A percentile compares a stretch with the other conserved stretches of the same genome.
Evolutionary conservation across 495 filamentous ascomycete species (phyloP).

Genomic region (Lasiosphaeria hispida): DNA sequence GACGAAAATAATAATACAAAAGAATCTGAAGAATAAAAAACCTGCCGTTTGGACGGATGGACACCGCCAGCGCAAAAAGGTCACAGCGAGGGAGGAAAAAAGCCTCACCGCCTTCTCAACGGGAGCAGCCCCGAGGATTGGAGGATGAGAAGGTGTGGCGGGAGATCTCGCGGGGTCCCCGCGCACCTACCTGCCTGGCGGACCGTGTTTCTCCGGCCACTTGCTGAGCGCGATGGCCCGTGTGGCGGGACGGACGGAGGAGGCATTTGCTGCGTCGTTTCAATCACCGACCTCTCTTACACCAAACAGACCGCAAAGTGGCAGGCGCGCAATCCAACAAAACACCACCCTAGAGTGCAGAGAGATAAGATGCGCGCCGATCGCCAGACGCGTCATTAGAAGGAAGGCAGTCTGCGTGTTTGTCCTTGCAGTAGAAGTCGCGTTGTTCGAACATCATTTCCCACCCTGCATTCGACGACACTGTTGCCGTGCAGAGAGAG

Average conservation of each 20-base stretch:
- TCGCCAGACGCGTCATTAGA: conserved; percentile 4
- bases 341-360: background rate
- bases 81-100: background rate
- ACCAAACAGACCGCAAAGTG: too few relatives aligned
- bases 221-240: too few relatives aligned
- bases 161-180: too few relatives aligned
- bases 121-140: background rate
- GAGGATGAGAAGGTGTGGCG: background rate
- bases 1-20: too few relatives aligned
- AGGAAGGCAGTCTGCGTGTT: background rate
- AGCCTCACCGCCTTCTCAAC: conserved; percentile 10
- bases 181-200: too few relatives aligned
- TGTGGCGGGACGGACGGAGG: too few relatives aligned
- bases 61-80: background rate
- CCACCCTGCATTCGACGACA: background rate
- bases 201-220: too few relatives aligned
- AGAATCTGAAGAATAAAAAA: background rate
- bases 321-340: too few relatives aligned
- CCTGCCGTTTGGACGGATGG: too few relatives aligned
- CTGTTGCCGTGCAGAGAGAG: background rate
- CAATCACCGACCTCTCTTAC: too few relatives aligned
- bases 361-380: background rate
- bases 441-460: background rate
- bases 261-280: too few relatives aligned
- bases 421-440: background rate